Evolutionary conservation across 768 basidiomycete species (phyloP).

Genomic region (Trametes elegans): DNA sequence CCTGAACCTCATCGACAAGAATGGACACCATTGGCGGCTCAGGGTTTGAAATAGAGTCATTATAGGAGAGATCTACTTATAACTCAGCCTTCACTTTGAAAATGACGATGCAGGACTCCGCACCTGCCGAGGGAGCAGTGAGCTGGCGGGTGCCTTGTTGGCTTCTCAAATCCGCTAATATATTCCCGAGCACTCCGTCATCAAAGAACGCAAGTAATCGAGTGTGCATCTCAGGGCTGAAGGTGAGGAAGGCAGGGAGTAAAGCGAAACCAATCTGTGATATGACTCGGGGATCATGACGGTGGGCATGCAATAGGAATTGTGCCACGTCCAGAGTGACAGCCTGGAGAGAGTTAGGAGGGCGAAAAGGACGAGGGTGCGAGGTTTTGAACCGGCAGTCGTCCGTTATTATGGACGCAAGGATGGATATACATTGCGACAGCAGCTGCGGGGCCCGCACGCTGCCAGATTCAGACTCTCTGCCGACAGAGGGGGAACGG

Average conservation of each 20-base stretch:
- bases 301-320: constrained; percentile 56
- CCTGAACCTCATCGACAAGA: constrained; percentile 51
- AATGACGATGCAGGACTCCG: not conserved
- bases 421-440: constrained; percentile 54
- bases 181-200: constrained; percentile 50
- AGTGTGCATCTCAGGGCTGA: constrained; percentile 58
- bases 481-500: constrained; percentile 45
- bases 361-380: constrained; percentile 58
- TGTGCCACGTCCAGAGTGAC: constrained; percentile 70
- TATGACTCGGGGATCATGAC: constrained; percentile 47
- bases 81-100: not conserved
- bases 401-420: constrained; percentile 63
- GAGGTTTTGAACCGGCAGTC: constrained; percentile 69
- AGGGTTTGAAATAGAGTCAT: constrained; percentile 5
- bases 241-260: constrained; percentile 74
- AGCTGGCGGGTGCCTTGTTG: constrained; percentile 22
- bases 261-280: constrained; percentile 65
- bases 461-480: constrained; percentile 28
- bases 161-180: constrained; percentile 46
- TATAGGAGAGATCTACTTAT: constrained; percentile 6
- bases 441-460: constrained; percentile 51
- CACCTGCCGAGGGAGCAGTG: constrained; percentile 20
- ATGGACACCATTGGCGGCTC: constrained; percentile 51
- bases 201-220: constrained; percentile 71
- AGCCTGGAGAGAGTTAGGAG: constrained; percentile 76